Evolutionary conservation across 495 filamentous ascomycete genomes (phyloP).

Genomic region (Stereocaulon alpinum): DNA sequence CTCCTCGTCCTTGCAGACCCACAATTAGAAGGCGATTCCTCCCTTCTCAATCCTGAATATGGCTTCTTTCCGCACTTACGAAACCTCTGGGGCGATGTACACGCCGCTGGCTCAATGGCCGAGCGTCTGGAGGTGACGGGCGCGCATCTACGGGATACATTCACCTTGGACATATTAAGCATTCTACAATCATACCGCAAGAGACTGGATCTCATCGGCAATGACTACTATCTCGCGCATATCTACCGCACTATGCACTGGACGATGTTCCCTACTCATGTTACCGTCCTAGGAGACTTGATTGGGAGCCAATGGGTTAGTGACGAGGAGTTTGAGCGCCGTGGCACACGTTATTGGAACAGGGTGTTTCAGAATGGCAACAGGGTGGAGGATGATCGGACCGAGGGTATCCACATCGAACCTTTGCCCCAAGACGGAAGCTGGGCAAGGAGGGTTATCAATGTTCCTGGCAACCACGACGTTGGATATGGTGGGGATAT

Average conservation of each 20-base stretch:
- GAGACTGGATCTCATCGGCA: conserved; percentile 76
- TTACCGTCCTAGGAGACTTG: conserved; percentile 80
- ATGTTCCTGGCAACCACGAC: conserved; percentile 90
- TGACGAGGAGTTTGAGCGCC: conserved; percentile 66
- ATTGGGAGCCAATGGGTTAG: conserved; percentile 94
- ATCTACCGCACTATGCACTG: conserved; percentile 78
- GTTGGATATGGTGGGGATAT: conserved; percentile 92
- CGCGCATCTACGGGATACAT: conserved; percentile 39
- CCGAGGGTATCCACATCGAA: conserved; percentile 22
- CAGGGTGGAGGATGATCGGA: conserved; percentile 55
- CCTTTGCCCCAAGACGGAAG: conserved; percentile 36
- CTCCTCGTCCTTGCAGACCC: conserved; percentile 88
- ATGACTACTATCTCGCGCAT: conserved; percentile 90
- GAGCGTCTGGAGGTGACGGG: conserved; percentile 35
- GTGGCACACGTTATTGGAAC: conserved; percentile 69
- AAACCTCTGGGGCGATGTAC: conserved; percentile 35
- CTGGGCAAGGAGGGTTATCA: conserved; percentile 73
- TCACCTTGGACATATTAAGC: conserved; percentile 55
- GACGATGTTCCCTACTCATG: conserved; percentile 76
- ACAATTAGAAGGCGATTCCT: conserved; percentile 88
- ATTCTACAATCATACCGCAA: conserved; percentile 57
- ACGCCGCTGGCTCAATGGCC: conserved; percentile 16
- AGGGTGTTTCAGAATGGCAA: conserved; percentile 62
- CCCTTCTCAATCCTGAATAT: conserved; percentile 52
- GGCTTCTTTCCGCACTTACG: conserved; percentile 49